Evolutionary conservation across 2,329 filamentous ascomycete genomes (phyloP).

Genomic region (Pseudopyrenochaeta lycopersici): DNA sequence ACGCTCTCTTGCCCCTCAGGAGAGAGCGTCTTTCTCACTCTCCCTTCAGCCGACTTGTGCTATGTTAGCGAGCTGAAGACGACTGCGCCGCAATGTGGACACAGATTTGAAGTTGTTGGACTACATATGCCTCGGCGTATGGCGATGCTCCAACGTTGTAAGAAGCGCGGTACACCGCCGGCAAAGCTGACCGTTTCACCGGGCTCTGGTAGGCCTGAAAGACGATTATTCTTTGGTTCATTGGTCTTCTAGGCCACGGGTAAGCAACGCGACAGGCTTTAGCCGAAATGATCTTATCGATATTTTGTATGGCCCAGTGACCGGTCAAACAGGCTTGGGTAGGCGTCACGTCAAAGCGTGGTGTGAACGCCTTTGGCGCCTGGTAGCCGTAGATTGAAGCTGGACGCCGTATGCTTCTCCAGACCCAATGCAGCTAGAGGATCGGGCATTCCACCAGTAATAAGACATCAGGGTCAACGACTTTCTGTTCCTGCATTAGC

Average conservation of each 20-base stretch:
- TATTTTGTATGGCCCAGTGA: constrained; percentile 22
- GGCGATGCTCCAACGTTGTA: not conserved
- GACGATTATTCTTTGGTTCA: constrained; percentile 1
- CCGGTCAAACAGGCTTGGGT: constrained; percentile 30
- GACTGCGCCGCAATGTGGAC: not conserved
- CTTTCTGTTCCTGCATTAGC: constrained; percentile 32
- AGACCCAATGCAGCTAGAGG: constrained; percentile 24
- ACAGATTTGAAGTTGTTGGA: not conserved
- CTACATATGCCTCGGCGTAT: not conserved
- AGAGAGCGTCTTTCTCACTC: not conserved
- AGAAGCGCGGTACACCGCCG: constrained; percentile 9
- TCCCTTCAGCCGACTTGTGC: not conserved
- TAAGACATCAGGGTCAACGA: not conserved
- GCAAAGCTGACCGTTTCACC: constrained; percentile 26
- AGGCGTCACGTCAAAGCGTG: constrained; percentile 25
- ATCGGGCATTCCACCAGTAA: constrained; percentile 24
- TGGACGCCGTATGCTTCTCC: constrained; percentile 26
- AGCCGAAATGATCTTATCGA: constrained; percentile 39
- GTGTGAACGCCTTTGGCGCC: constrained; percentile 26
- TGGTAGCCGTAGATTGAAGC: constrained; percentile 15
- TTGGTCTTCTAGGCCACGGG: constrained; percentile 4
- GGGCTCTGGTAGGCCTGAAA: not conserved
- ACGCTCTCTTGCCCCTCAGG: not conserved
- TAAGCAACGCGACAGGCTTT: constrained; percentile 13
- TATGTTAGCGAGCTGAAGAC: not conserved